Percentiles rank a stretch among this genome's conserved stretches.
These are phyloP conservation scores for Tillandsia fasciculata DNA, from an alignment of 176 grass and related monocot genomes.

Conservation along the genomic window DNA sequence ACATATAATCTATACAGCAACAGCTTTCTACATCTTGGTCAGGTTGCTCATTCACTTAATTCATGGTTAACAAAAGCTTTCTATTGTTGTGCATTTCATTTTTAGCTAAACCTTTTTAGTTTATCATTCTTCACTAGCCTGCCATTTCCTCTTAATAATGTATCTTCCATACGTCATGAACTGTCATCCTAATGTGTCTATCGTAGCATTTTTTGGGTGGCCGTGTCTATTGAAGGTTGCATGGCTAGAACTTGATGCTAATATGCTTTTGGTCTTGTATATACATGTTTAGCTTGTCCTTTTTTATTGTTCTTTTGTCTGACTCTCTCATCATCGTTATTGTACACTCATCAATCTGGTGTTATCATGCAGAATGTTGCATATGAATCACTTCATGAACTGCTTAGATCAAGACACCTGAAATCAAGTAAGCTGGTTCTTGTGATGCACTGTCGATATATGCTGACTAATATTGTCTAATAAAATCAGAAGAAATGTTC, in stretches of 20 bases:
- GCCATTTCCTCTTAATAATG: background rate
- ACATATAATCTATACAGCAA: conserved; percentile 81
- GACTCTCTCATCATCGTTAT: background rate
- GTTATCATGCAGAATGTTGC: conserved; percentile 64
- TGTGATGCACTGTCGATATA: conserved; percentile 1
- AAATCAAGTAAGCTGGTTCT: conserved; percentile 49
- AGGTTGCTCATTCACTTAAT: conserved; percentile 39
- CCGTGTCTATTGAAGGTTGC: background rate
- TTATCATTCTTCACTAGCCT: background rate
- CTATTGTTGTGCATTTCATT: background rate
- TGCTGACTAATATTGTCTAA: background rate
- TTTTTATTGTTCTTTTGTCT: background rate
- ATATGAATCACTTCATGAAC: conserved; percentile 67
- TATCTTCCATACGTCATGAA: no score
- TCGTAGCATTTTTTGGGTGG: background rate
- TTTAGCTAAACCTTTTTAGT: background rate
- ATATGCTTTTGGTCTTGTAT: background rate
- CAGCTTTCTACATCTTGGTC: conserved; percentile 87
- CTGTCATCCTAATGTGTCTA: background rate
- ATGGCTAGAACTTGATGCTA: background rate
- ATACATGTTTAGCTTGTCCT: background rate
- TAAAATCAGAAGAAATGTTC: no score
- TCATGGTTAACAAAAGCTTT: background rate
- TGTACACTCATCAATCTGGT: background rate
- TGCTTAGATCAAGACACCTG: conserved; percentile 35